Conservation (phyloP, 2,329 filamentous ascomycete genomes). For the Cadophora malorum region DNA sequence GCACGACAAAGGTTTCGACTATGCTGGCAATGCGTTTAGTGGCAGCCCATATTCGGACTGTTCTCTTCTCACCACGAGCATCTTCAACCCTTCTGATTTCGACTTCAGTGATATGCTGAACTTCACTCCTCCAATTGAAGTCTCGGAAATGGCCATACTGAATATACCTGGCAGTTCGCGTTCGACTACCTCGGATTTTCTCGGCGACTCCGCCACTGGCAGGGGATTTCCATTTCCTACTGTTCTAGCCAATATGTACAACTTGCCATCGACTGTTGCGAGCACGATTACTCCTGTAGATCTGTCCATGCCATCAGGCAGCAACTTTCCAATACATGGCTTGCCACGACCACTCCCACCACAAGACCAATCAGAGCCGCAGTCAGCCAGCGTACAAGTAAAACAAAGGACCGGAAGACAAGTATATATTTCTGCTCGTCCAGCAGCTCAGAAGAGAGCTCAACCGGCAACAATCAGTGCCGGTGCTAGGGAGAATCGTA, state of each 20-base stretch:
- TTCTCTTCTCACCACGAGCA: neutral
- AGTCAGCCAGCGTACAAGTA: neutral
- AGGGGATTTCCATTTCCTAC: slow-evolving; percentile 2
- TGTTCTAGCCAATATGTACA: neutral
- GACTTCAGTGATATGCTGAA: slow-evolving; percentile 12
- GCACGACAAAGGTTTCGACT: too few species aligned
- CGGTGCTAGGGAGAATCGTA: neutral
- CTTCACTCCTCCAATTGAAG: neutral
- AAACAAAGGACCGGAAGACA: too few species aligned
- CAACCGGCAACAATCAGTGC: neutral
- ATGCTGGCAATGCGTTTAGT: too few species aligned
- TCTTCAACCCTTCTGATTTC: neutral
- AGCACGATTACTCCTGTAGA: neutral
- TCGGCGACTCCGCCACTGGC: neutral
- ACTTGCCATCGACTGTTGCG: neutral
- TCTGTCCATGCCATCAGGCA: neutral
- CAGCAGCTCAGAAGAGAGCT: neutral
- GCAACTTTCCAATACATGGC: neutral
- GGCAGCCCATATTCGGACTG: too few species aligned
- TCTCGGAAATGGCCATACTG: neutral
- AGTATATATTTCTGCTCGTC: too few species aligned
- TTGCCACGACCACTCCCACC: neutral
- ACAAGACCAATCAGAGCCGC: neutral
- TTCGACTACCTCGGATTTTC: neutral
- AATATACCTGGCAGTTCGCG: neutral